Evolutionary conservation across 805 yeast species (phyloP).

Genomic region (Starmerella stigmatis): DNA sequence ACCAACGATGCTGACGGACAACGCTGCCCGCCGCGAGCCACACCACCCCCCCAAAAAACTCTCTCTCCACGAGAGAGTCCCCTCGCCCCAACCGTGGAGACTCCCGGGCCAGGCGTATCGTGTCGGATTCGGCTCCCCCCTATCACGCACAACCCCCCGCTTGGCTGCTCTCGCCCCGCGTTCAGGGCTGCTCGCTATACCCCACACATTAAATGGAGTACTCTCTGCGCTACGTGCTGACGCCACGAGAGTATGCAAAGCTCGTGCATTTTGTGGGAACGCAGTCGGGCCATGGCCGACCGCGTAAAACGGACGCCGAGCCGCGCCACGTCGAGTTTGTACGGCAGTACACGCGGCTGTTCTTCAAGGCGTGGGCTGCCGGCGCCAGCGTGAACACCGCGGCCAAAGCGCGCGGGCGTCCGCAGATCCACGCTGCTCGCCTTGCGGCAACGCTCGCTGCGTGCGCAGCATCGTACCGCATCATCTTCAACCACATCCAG

Average conservation of each 20-base stretch:
- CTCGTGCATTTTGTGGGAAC: not conserved
- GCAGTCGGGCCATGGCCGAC: not conserved
- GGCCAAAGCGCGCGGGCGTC: not conserved
- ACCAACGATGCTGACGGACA: too few relatives aligned
- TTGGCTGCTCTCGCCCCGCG: too few relatives aligned
- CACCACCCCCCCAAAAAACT: too few relatives aligned
- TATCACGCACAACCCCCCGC: too few relatives aligned
- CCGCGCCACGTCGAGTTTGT: not conserved
- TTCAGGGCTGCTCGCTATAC: not conserved
- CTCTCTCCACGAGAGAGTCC: too few relatives aligned
- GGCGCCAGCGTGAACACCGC: not conserved
- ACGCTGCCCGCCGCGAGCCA: too few relatives aligned
- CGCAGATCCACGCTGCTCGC: conserved; percentile 3
- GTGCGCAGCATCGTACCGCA: conserved; percentile 12
- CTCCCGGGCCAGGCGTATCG: too few relatives aligned
- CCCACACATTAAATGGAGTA: conserved; percentile 13
- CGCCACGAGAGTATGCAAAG: conserved; percentile 14
- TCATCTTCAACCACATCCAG: not conserved
- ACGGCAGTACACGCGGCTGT: conserved; percentile 15
- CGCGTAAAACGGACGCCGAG: not conserved
- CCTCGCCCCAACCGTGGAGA: too few relatives aligned
- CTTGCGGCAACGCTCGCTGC: conserved; percentile 9
- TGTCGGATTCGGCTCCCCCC: too few relatives aligned
- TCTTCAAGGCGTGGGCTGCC: conserved; percentile 10
- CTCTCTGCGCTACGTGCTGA: conserved; percentile 9